Conservation (phyloP, 352 stramenopile species). For the Ophiocytium majus region DNA sequence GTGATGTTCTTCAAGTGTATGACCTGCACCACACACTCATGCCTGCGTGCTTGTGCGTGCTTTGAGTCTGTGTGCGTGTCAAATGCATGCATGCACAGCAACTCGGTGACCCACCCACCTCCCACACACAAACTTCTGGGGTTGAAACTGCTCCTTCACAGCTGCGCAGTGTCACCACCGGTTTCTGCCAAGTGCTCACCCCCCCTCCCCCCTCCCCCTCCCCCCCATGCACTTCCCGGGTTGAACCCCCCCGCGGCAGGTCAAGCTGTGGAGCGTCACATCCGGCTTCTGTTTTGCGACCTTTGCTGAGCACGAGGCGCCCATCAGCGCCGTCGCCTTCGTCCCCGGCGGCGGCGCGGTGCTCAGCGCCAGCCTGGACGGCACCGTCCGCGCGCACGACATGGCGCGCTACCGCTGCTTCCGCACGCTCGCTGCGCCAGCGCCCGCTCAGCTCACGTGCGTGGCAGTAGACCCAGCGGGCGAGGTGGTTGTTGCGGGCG, state of each 20-base stretch:
- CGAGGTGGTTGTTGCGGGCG: conserved; percentile 66
- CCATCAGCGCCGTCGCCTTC: conserved; percentile 92
- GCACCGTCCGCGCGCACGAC: conserved; percentile 96
- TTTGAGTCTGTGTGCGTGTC: too few species aligned
- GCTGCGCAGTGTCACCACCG: too few species aligned
- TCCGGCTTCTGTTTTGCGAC: conserved; percentile 99
- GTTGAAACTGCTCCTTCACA: too few species aligned
- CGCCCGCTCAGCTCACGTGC: conserved; percentile 94
- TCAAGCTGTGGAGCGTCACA: conserved; percentile 94
- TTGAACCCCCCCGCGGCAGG: conserved; percentile 63
- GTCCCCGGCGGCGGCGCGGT: conserved; percentile 77
- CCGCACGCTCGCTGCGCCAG: conserved; percentile 84
- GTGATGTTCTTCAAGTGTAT: too few species aligned
- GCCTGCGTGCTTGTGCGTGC: too few species aligned
- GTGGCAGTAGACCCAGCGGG: conserved; percentile 94
- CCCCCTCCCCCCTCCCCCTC: too few species aligned
- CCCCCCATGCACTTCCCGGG: too few species aligned
- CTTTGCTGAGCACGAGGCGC: conserved; percentile 92
- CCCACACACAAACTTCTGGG: too few species aligned
- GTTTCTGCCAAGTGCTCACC: too few species aligned
- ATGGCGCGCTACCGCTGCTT: conserved; percentile 86
- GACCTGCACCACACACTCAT: too few species aligned
- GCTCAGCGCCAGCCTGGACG: conserved; percentile 93
- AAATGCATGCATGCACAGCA: too few species aligned
- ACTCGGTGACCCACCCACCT: too few species aligned